Percentiles rank a stretch among this genome's conserved stretches.
These are phyloP conservation scores for Moelleriella libera DNA, from an alignment of 2,329 filamentous ascomycete genomes.

Conservation along the genomic window DNA sequence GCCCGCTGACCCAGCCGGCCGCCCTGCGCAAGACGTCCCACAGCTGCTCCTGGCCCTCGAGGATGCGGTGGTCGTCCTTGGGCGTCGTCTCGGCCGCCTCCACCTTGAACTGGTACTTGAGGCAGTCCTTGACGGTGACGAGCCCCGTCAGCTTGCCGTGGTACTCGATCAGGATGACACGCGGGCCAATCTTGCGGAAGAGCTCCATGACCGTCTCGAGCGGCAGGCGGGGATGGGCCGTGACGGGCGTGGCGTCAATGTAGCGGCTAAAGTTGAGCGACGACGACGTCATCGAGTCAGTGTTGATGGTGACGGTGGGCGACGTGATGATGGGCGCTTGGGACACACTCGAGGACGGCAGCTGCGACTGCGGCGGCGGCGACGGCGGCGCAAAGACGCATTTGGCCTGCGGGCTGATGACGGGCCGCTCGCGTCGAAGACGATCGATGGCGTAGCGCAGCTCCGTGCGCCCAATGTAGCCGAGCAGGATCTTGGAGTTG, in stretches of 20 bases:
- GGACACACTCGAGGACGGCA: conserved; percentile 14
- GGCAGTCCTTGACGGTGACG: conserved; percentile 90
- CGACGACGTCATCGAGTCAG: conserved; percentile 37
- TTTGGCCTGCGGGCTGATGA: conserved; percentile 48
- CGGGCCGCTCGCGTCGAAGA: conserved; percentile 51
- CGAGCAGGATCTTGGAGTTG: conserved; percentile 58
- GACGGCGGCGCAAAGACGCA: conserved; percentile 54
- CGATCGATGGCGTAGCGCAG: conserved; percentile 81
- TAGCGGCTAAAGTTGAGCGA: conserved; percentile 73
- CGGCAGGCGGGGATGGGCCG: conserved; percentile 78
- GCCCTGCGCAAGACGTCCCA: conserved; percentile 43
- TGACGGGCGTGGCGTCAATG: conserved; percentile 77
- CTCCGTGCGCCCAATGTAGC: conserved; percentile 88
- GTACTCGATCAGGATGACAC: conserved; percentile 86
- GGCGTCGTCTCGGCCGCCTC: conserved; percentile 65
- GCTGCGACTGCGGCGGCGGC: conserved; percentile 8
- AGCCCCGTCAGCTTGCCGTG: conserved; percentile 71
- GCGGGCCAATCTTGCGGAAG: conserved; percentile 93
- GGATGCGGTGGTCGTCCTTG: conserved; percentile 39
- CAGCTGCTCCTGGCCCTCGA: conserved; percentile 48
- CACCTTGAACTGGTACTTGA: conserved; percentile 95
- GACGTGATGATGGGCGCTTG: conserved; percentile 24
- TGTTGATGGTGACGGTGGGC: conserved; percentile 40
- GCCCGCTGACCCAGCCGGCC: conserved; percentile 44
- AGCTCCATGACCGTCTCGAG: conserved; percentile 97